A percentile compares a stretch with the other conserved stretches of the same genome.
These are phyloP conservation scores for Leucosporidium scottii DNA, from an alignment of 768 basidiomycete genomes.

Conservation along the genomic window DNA sequence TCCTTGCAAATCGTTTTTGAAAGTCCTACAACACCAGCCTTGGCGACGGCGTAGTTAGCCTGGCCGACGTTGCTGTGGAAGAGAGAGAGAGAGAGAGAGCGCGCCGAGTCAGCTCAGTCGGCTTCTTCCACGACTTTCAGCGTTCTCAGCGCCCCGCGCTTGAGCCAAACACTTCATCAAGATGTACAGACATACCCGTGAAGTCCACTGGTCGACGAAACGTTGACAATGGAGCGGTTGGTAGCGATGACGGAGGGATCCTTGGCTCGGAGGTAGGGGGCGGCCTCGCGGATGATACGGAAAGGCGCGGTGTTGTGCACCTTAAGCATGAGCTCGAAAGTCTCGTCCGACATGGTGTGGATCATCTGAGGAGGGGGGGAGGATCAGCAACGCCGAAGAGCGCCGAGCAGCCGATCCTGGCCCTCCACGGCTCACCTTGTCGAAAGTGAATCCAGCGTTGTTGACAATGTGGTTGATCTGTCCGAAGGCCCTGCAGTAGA, in stretches of 20 bases:
- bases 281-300: conserved; percentile 72
- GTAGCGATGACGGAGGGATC: conserved; percentile 52
- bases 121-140: neutral
- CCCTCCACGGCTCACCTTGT: neutral
- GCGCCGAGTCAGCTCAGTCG: neutral
- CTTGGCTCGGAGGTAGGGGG: conserved; percentile 75
- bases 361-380: conserved; percentile 52
- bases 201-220: conserved; percentile 55
- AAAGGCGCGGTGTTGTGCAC: conserved; percentile 82
- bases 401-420: too few relatives aligned
- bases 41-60: conserved; percentile 52
- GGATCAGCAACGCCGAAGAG: too few relatives aligned
- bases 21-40: conserved; percentile 59
- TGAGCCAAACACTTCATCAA: neutral
- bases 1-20: conserved; percentile 83
- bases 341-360: conserved; percentile 60
- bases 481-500: conserved; percentile 57
- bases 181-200: neutral
- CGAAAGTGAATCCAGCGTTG: conserved; percentile 50
- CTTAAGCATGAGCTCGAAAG: conserved; percentile 71
- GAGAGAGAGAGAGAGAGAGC: too few relatives aligned
- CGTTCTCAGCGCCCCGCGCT: conserved; percentile 36
- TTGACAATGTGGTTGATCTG: conserved; percentile 83
- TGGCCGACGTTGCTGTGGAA: conserved; percentile 81
- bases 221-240: conserved; percentile 63